Evolutionary conservation across 331 rosid genomes (phyloP), one percentile per base, ranked within the genome.

Genomic region (Telfairia occidentalis): DNA sequence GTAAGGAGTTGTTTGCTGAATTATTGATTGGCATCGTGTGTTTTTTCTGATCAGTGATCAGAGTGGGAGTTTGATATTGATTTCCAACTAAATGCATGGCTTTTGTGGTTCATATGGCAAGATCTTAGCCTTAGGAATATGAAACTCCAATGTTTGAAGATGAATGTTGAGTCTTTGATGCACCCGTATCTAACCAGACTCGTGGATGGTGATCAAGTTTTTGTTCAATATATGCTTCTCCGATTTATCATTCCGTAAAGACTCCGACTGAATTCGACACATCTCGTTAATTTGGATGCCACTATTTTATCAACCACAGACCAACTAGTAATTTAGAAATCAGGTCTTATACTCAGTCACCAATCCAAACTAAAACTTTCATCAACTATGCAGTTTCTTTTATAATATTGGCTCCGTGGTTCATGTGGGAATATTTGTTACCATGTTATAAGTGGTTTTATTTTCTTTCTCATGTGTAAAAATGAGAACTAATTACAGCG

Each of bases 1-100:
- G 99, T 95, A 71, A 45, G 69, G 2, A 49, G 53, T 71, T 54
- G 40, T 26, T 19, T 61, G 3, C 45, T 0, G 4, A 15, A 6
- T 10, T n/a, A 5, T 55, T 7, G 21, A 58, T 71, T 66, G 5
- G 66, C 28, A 23, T 42, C 10, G 11, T 28, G 7, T 46, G 18
- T 70, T 71, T 48, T 11, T 12, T 76, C 48, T 23, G 54, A 46
- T 61, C 12, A 42, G 55, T 24, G 65, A 63, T 78, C 28, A 6
- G 32, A 19, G 26, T 73, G 50, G 30, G 23, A 52, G 1, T 65
- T 48, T 45, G 23, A 26, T 35, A 18, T 29, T 55, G 52, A 30
- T 19, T 46, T 18, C 40, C 45, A 66, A 67, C 35, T 26, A 29
- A 24, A 69, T 69, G 74, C 38, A 11, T 42, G 34, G 34, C 2